Percentiles rank a stretch among this genome's conserved stretches.
phyloP scores from a whole-genome alignment of 2,329 filamentous ascomycete genomes.

The Xylariaceae sp. region DNA sequence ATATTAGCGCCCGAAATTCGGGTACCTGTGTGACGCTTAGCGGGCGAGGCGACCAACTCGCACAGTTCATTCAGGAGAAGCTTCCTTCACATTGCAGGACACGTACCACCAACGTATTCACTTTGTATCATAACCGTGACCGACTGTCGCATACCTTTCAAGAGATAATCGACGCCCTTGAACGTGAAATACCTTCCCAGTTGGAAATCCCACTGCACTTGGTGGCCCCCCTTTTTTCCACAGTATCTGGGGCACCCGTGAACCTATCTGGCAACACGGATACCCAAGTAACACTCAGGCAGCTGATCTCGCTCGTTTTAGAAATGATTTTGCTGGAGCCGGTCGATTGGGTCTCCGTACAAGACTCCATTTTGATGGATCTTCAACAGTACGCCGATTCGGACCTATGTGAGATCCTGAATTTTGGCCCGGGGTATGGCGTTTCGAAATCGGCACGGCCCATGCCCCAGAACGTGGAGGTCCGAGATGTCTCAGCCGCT shows the following conservation, averaged over 20 bases:
- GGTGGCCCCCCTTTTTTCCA: neutral
- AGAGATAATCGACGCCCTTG: constrained; percentile 2
- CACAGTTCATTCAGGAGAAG: constrained; percentile 5
- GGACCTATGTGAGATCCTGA: constrained; percentile 8
- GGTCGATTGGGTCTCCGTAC: constrained; percentile 16
- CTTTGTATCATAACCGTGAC: constrained; percentile 15
- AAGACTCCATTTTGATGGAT: constrained; percentile 10
- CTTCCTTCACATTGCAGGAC: constrained; percentile 12
- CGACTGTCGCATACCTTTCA: constrained; percentile 4
- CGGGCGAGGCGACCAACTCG: constrained; percentile 10
- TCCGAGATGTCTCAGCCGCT: constrained; percentile 12
- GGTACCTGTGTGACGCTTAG: constrained; percentile 12
- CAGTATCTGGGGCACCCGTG: neutral
- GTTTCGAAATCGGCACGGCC: constrained; percentile 6
- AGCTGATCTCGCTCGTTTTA: constrained; percentile 1
- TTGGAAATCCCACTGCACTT: neutral
- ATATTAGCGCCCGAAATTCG: constrained; percentile 10
- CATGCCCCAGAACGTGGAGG: constrained; percentile 3
- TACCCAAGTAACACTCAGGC: neutral
- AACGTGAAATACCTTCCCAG: neutral
- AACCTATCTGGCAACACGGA: neutral
- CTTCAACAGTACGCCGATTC: neutral
- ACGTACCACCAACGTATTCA: constrained; percentile 15
- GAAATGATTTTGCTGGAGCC: constrained; percentile 19
- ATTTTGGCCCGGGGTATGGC: constrained; percentile 14